Percentiles rank a stretch among this genome's conserved stretches.
Evolutionary conservation across 2,329 filamentous ascomycete species (phyloP).

Genomic region (Talaromyces sp.): DNA sequence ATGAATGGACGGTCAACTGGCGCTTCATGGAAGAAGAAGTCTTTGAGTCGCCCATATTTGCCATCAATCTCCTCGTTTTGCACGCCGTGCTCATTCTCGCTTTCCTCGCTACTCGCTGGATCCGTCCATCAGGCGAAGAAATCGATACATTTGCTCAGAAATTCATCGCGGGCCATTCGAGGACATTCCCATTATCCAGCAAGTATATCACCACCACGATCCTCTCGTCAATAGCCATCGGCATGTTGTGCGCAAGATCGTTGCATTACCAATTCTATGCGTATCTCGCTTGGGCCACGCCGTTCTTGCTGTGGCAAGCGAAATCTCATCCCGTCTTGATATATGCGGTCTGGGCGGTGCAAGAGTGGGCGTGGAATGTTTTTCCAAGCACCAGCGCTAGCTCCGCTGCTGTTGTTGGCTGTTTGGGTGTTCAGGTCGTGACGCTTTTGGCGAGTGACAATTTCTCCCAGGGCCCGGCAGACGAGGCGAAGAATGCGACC

Average conservation of each 20-base stretch:
- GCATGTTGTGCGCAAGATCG: conserved; percentile 79
- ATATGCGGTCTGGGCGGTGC: conserved; percentile 66
- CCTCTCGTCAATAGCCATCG: conserved; percentile 71
- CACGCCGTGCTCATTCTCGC: conserved; percentile 63
- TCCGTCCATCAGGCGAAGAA: conserved; percentile 61
- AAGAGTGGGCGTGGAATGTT: conserved; percentile 93
- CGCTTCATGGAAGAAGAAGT: conserved; percentile 80
- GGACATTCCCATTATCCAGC: conserved; percentile 60
- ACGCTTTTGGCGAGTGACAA: conserved; percentile 51
- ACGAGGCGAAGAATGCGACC: conserved; percentile 28
- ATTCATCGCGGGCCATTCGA: conserved; percentile 51
- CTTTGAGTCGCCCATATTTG: conserved; percentile 71
- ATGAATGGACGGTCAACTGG: conserved; percentile 99
- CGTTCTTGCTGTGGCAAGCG: conserved; percentile 79
- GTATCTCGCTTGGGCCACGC: conserved; percentile 84
- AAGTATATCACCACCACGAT: conserved; percentile 73
- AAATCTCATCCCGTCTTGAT: conserved; percentile 65
- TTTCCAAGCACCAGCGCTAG: conserved; percentile 73
- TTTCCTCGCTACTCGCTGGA: conserved; percentile 68
- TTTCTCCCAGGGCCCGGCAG: background rate
- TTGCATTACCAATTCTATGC: conserved; percentile 95
- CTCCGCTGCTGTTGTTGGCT: conserved; percentile 65
- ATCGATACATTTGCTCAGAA: conserved; percentile 54
- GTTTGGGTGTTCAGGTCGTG: conserved; percentile 63
- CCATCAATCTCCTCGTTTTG: conserved; percentile 60